Evolutionary conservation across 1,284 basidiomycete genomes (phyloP), one percentile per base, ranked within the genome.

Genomic region (Trichosporon faecale): DNA sequence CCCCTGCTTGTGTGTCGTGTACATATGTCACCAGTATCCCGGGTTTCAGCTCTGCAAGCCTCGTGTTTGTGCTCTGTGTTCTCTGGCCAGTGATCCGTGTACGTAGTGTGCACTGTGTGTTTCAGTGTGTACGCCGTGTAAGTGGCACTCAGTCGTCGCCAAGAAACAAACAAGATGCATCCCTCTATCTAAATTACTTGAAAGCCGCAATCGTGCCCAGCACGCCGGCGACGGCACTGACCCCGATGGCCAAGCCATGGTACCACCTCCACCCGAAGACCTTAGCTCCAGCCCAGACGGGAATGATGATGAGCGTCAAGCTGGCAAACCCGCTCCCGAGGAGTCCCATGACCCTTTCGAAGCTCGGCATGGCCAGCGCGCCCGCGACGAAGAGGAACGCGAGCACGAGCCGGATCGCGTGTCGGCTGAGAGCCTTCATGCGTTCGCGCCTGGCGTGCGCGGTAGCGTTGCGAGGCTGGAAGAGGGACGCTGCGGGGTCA

Each of bases 291-390:
- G 87, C 87, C 61, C 86, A 85, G 46, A 93, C 85, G 2, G 93
- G 93, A 1, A 91, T 90, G 74, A 94, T 89, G 60, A 93, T 88
- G 74, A 90, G 90, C n/a, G 92, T 87, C 73, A 91, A 83, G 77
- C 94, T 92, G 0, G 92, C 91, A 61, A 91, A 88, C 78, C 93
- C 93, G 9, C 90, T 89, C 2, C 94, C 94, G 55, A 95, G 85
- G 77, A 95, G 91, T 16, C 89, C 89, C 91, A 97, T 93, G 78
- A 94, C 87, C 6, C 90, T 87, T 77, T 92, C 91, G 80, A 98
- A 97, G 68, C 92, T 88, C 1, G 95, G 95, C 52, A 97, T 84
- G 69, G 90, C 80, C 71, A 95, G 89, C 2, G 93, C 94, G 44
- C 91, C 88, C 31, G 84, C 79, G 21, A 94, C 89, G 23, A 90